Base-by-base conservation (phyloP, 192 early-diverging fungal species). In the Backusella tuberculispora region DNA sequence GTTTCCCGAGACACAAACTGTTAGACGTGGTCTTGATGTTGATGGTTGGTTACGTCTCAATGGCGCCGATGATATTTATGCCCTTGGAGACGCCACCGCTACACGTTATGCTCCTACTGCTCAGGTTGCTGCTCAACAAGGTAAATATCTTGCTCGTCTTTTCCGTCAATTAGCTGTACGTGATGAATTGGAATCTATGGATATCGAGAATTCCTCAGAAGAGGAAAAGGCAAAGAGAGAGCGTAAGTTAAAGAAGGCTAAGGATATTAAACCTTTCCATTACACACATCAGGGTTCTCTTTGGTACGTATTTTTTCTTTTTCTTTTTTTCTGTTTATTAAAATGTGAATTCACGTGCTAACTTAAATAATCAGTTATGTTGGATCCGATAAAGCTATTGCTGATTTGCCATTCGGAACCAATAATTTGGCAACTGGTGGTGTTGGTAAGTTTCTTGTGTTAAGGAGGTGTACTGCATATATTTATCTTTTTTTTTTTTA, bases 341-440 rank as follows among this genome's bases (percentile, higher is more conserved):
- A 42, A 17, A 38, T 41, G 37, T 42, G 37, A 67, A 67, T 42
- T 67, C 19, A 41, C 38, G 24, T 60, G 53, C 10, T 14, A 41
- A 65, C 41, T 26, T 67, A 12, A 43, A 19, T 67, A 21, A 41
- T 19, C 19, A 67, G 71, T 8, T 97, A 98, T 78, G 93, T 98
- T 86, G 95, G 95, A 19, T 88, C 88, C 29, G 96, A 98, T 73
- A 90, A 92, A 82, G 96, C 95, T 56, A 96, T 98, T 81, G 95
- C 95, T 10, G 95, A 98, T 72, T 78, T 98, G 29, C 96, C 95
- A 14, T 85, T 92, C 80, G 81, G 87, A 78, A 85, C 85, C 81
- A 84, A 83, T 66, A 90, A 90, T 72, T 83, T 91, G 21, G 84
- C 88, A 0, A 83, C 88, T 8, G 88, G 89, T 70, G 90, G 90